A percentile compares a stretch with the other conserved stretches of the same genome.
phyloP scores from a whole-genome alignment of 306 rosid species.

The Mimosa bimucronata region DNA sequence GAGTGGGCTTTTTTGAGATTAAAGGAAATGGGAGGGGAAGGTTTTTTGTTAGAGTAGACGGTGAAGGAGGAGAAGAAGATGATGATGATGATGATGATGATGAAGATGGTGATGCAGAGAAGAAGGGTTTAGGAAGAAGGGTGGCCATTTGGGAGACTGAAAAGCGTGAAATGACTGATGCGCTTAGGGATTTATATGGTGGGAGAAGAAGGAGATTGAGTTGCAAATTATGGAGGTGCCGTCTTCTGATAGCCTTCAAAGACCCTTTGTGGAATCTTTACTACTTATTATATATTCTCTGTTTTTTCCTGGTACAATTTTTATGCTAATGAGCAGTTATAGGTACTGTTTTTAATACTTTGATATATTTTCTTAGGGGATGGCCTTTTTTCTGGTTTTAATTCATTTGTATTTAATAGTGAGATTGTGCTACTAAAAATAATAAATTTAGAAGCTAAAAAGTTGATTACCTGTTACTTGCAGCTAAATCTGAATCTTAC shows the following conservation, averaged over 20 bases:
- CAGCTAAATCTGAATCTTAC: constrained; percentile 77
- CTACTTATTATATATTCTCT: constrained; percentile 27
- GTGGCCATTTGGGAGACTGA: constrained; percentile 56
- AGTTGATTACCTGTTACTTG: constrained; percentile 40
- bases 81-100: no score
- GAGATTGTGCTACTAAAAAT: constrained; percentile 5
- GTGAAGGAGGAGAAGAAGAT: no score
- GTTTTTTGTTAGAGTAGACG: background rate
- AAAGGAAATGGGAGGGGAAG: constrained; percentile 40
- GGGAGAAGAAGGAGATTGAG: constrained; percentile 86
- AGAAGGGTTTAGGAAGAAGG: constrained; percentile 11
- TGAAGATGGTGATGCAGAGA: constrained; percentile 7
- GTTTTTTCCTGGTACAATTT: constrained; percentile 21
- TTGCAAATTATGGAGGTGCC: constrained; percentile 78
- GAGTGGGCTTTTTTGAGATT: constrained; percentile 6
- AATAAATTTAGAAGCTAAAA: constrained; percentile 43
- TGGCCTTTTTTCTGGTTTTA: constrained; percentile 18
- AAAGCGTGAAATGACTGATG: no score
- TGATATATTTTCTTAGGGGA: constrained; percentile 26
- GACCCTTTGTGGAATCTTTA: constrained; percentile 68
- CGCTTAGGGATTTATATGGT: no score
- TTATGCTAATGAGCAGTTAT: constrained; percentile 27
- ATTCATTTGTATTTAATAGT: constrained; percentile 33
- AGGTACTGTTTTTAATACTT: constrained; percentile 31
- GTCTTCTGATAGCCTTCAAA: constrained; percentile 70